Conservation (phyloP, 495 filamentous ascomycete genomes). For the Hypoxylon crocopeplum region DNA sequence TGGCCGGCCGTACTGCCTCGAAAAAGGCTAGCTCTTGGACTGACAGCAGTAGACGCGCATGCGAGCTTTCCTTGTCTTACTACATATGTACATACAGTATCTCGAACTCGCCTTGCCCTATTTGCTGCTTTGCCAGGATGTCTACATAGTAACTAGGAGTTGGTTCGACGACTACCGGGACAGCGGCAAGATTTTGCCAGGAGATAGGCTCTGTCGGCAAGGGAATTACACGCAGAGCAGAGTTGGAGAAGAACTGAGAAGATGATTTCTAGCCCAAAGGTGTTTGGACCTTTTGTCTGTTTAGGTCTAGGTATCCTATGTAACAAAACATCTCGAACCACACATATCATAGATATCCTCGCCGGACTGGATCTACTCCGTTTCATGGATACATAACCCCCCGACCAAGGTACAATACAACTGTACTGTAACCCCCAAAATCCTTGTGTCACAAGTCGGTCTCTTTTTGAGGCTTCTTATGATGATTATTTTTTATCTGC, state of each 20-base stretch:
- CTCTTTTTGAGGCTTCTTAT: constrained; percentile 21
- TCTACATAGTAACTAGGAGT: too few relatives aligned
- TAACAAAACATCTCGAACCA: constrained; percentile 20
- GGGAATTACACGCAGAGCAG: background rate
- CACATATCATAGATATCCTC: constrained; percentile 14
- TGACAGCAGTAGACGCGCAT: constrained; percentile 34
- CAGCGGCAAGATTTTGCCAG: constrained; percentile 29
- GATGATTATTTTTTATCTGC: constrained; percentile 39
- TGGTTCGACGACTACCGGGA: constrained; percentile 24
- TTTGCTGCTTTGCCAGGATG: too few relatives aligned
- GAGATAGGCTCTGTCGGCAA: constrained; percentile 7
- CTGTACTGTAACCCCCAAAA: constrained; percentile 21
- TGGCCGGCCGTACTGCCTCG: constrained; percentile 47
- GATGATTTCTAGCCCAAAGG: background rate
- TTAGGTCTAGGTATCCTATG: too few relatives aligned
- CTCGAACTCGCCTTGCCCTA: too few relatives aligned
- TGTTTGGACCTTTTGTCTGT: constrained; percentile 8
- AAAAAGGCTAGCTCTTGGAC: constrained; percentile 43
- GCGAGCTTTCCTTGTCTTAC: constrained; percentile 26
- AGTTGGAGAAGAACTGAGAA: background rate
- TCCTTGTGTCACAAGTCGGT: constrained; percentile 23
- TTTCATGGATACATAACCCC: constrained; percentile 29
- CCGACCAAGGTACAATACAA: constrained; percentile 4
- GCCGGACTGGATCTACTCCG: constrained; percentile 26
- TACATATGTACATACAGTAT: constrained; percentile 9